Base-by-base conservation (phyloP, 805 yeast species). In the Spathaspora sp. region DNA sequence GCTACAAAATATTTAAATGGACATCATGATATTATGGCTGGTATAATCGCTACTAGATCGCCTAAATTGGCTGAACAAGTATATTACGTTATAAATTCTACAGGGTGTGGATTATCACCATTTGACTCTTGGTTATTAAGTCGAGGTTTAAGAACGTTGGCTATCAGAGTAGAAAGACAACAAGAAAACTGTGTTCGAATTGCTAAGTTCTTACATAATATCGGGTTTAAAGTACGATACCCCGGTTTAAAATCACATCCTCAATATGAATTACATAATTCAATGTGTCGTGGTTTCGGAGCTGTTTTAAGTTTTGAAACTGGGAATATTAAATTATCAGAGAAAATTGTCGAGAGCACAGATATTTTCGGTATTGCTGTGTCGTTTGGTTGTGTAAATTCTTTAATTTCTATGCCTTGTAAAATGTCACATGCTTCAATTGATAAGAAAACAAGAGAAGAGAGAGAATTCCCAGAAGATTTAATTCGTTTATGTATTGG, bases 1-100 rank as follows among this genome's bases (percentile, higher is more conserved):
- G 97, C 96, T 14, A 92, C 98, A 43, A 92, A 92, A 69, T 92
- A 89, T 64, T 75, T 92, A 59, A 87, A 91, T 61, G 97, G 97
- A 7, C 98, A 92, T 67, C 98, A 92, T 68, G 97, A 93, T 67
- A 82, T 92, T 60, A 92, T 92, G 98, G 97, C 97, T 20, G 98
- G 98, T 52, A 83, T 88, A 14, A 74, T 92, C 52, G 96, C 96
- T 20, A 83, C 87, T 26, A 78, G 85, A 55, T 76, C 76, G 48
- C 70, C 79, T 20, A 76, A 79, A 50, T 70, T 92, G 45, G 93
- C 91, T 16, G 85, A 87, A 50, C 74, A 80, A 44, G 60, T 93
- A 11, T 89, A 80, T 66, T 87, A 81, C 65, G 86, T 88, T 29
- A 86, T 92, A 65, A 93, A 93, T 68, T 84, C 97, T 31, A 86